Evolutionary conservation across 768 basidiomycete genomes (phyloP), one percentile per base, ranked within the genome.

Genomic region (Pholiota molesta): DNA sequence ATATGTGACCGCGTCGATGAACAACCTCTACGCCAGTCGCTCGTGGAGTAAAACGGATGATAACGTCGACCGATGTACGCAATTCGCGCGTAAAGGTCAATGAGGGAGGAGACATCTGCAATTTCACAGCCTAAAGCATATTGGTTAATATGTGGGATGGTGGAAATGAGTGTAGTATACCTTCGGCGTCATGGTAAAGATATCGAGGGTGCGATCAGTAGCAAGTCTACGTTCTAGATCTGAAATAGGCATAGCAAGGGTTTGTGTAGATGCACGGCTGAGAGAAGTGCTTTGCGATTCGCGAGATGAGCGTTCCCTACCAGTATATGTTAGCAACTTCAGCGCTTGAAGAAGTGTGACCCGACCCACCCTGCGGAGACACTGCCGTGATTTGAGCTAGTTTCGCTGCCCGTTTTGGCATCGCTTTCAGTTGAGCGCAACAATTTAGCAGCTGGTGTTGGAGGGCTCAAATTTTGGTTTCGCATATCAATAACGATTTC

Each of bases 131-230:
- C 96, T 97, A 58, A 5, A 57, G 21, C 6, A 28, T 21, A 47
- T 23, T 44, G 19, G n/a, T n/a, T 49, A 8, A 49, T 8, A 49
- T 5, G 8, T 1, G 13, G 23, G 19, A 10, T 49, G 10, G n/a
- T n/a, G 42, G n/a, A 9, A 49, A n/a, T 21, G 44, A 28, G 16
- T 52, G 17, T 19, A 14, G 58, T 75, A 63, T 64, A 94, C 97
- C 86, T 94, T 95, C 0, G 91, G 91, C 64, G 86, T 84, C 95
- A 99, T 97, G 1, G 94, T 93, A 73, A 99, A 99, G 49, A 99
- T 88, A 73, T 99, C 97, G 29, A 98, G 77, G 8, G 93, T 93
- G 19, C 84, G 80, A 31, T 90, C 85, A 0, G 93, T 89, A 29
- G 88, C 83, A 35, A 99, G 80, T 28, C 93, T 81, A 35, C 83